Base-by-base conservation (phyloP, 2,329 filamentous ascomycete species). In the Nakataea oryzae region DNA sequence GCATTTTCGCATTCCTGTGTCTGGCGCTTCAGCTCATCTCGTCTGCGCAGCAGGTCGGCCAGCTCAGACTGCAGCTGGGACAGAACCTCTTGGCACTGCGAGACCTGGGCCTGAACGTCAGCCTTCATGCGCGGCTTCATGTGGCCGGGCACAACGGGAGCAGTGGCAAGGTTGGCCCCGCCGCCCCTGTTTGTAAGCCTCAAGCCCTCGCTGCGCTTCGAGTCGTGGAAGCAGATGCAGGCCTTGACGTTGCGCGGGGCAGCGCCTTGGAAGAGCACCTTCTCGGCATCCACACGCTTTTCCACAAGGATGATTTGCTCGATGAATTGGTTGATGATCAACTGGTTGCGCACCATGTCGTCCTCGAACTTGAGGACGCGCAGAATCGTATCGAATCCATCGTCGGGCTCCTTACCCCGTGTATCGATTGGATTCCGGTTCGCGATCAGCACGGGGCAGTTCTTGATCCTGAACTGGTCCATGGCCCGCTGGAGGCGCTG, bases 241-340 rank as follows among this genome's bases (percentile, higher is more conserved):
- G 86, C 83, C 61, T 79, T 83, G 13, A 93, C 90, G 65, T 96
- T 93, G 17, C 75, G 79, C 1, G 87, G 86, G n/a, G 77, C 78
- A 54, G 76, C 76, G 27, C 78, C 79, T 61, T 81, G 79, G 64
- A 88, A 85, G 82, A 96, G 90, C 57, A 90, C 82, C 4, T 79
- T 75, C 56, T 87, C 79, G 1, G 88, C 95, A 62, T 90, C 82
- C 1, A 79, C 73, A 30, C 89, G 79, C 32, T 87, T 79, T 62
- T 86, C 79, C 61, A 97, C 85, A 0, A 99, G 79, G 7, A 96
- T 84, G 9, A 88, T 85, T 72, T 97, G 93, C 65, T 99, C 95
- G 61, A 97, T 91, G 8, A 78, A 76, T 67, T 91, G 83, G 65
- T 87, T 88, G 71, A 97, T 95, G 69, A 99, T 88, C 58, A 97